Conservation (phyloP, 2,329 filamentous ascomycete genomes). For the Zalaria obscura region DNA sequence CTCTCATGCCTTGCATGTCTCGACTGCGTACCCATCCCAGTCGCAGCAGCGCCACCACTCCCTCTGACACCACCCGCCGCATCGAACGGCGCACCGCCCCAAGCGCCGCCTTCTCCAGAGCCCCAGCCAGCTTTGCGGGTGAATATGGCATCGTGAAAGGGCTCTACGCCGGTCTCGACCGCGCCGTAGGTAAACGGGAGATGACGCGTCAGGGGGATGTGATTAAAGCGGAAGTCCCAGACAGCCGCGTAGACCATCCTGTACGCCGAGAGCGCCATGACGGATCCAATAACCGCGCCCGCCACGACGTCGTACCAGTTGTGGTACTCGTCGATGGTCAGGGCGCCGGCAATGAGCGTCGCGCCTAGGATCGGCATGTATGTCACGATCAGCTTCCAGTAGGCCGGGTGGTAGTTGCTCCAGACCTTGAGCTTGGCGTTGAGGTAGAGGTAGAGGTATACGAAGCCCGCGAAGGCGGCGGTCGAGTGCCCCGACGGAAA, state of each 20-base stretch:
- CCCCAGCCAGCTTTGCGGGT: conserved; percentile 50
- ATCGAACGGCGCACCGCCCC: conserved; percentile 28
- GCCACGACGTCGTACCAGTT: conserved; percentile 63
- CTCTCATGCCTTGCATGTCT: not conserved
- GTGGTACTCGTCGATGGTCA: conserved; percentile 60
- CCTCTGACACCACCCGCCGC: conserved; percentile 10
- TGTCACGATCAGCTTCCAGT: conserved; percentile 57
- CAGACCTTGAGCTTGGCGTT: conserved; percentile 70
- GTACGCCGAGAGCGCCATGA: conserved; percentile 51
- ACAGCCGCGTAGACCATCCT: conserved; percentile 53
- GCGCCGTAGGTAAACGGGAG: conserved; percentile 39
- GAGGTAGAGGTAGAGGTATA: conserved; percentile 58
- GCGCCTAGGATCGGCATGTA: conserved; percentile 56
- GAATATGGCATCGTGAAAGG: conserved; percentile 40
- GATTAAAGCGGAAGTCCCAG: conserved; percentile 55
- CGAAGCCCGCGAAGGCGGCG: conserved; percentile 57
- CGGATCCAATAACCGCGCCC: conserved; percentile 49
- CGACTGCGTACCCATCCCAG: not conserved
- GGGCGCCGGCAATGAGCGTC: conserved; percentile 50
- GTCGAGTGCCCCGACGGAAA: conserved; percentile 64
- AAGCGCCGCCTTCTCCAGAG: conserved; percentile 21
- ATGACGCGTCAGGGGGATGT: conserved; percentile 49
- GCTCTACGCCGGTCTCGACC: conserved; percentile 18
- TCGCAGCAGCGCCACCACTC: conserved; percentile 1
- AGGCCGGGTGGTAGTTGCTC: conserved; percentile 54